A percentile compares a stretch with the other conserved stretches of the same genome.
Evolutionary conservation across 2,329 filamentous ascomycete species (phyloP).

Genomic region (Fusarium algeriense): DNA sequence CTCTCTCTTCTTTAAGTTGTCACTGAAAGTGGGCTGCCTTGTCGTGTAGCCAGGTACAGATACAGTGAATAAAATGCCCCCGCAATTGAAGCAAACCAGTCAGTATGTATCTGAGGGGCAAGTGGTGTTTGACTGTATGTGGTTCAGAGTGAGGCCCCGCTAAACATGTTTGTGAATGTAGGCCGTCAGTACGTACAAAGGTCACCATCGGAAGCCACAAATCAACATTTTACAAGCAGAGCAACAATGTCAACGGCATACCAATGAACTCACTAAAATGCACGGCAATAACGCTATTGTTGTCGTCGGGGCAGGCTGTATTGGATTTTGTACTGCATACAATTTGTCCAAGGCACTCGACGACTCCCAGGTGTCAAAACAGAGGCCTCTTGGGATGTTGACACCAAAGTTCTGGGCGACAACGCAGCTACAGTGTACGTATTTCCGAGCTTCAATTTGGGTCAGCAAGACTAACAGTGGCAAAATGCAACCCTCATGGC

Average conservation of each 20-base stretch:
- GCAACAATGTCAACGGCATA: neutral
- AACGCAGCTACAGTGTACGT: neutral
- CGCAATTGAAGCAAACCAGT: too few relatives aligned
- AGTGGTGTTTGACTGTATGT: too few relatives aligned
- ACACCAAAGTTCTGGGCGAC: fast-evolving
- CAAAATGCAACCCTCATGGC: neutral
- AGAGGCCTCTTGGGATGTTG: neutral
- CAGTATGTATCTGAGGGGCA: too few relatives aligned
- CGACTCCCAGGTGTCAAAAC: neutral
- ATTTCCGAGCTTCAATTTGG: fast-evolving
- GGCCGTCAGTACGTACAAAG: too few relatives aligned
- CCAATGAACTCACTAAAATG: neutral
- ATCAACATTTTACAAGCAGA: neutral
- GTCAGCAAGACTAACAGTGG: too few relatives aligned
- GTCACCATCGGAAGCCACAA: neutral
- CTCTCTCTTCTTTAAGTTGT: too few relatives aligned
- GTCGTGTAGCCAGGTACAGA: too few relatives aligned
- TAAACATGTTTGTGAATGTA: too few relatives aligned
- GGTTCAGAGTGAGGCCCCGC: too few relatives aligned
- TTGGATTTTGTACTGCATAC: neutral
- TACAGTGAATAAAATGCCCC: too few relatives aligned
- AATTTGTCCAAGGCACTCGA: neutral
- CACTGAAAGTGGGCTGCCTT: too few relatives aligned
- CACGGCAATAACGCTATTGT: fast-evolving
- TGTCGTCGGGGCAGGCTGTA: neutral